Percentiles rank a stretch among this genome's conserved stretches.
phyloP scores from a whole-genome alignment of 345 rosid species.

The Iberis pinnata region DNA sequence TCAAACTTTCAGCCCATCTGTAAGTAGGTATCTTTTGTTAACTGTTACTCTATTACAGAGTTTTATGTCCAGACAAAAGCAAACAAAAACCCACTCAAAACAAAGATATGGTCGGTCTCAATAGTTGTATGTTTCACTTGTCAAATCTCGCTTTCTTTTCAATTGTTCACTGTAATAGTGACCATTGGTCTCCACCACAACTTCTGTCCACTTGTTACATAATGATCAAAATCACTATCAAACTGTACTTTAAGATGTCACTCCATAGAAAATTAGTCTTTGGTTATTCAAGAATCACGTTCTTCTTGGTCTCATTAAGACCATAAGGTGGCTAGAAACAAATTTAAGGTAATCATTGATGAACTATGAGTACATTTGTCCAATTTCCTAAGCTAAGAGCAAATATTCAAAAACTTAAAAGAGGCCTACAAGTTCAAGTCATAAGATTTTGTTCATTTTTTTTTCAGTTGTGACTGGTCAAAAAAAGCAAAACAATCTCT shows the following conservation, averaged over 20 bases:
- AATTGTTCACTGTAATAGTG: constrained; percentile 23
- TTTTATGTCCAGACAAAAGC: constrained; percentile 26
- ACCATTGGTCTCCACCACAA: constrained; percentile 28
- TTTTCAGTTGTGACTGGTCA: constrained; percentile 16
- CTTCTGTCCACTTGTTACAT: constrained; percentile 10
- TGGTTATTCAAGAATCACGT: neutral
- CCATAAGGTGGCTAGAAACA: neutral
- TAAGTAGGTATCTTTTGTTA: no score
- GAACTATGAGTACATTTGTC: neutral
- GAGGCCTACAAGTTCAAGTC: constrained; percentile 6
- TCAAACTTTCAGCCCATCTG: neutral
- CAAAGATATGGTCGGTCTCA: constrained; percentile 15
- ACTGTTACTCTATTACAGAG: no score
- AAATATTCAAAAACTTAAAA: constrained; percentile 15
- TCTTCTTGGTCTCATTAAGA: neutral
- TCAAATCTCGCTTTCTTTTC: constrained; percentile 32
- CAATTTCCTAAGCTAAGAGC: constrained; percentile 9
- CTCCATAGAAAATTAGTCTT: constrained; percentile 15
- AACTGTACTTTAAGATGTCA: constrained; percentile 24
- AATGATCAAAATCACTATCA: constrained; percentile 21
- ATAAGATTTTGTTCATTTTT: constrained; percentile 12
- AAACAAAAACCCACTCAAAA: constrained; percentile 24
- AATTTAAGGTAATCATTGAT: constrained; percentile 4
- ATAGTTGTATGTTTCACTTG: constrained; percentile 24
- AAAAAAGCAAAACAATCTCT: constrained; percentile 22